Evolutionary conservation across 2,329 filamentous ascomycete species (phyloP).

Genomic region (Lasiodiplodia sp.): DNA sequence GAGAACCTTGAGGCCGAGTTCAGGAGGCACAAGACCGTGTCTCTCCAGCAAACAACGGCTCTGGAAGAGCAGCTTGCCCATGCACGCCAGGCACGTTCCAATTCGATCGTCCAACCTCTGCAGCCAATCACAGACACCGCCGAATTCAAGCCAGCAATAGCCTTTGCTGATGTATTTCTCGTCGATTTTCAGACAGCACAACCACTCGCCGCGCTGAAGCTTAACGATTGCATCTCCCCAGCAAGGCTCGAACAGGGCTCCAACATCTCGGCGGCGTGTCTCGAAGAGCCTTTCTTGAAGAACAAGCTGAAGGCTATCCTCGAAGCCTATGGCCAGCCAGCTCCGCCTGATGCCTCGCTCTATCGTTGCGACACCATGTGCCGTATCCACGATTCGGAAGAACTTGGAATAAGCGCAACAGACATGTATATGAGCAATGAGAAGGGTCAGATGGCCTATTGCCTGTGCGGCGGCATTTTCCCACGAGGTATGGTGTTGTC

Average conservation of each 20-base stretch:
- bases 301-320: neutral
- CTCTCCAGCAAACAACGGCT: conserved; percentile 44
- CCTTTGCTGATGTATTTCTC: conserved; percentile 13
- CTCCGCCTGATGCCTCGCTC: conserved; percentile 3
- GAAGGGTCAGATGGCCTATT: conserved; percentile 23
- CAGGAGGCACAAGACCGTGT: conserved; percentile 31
- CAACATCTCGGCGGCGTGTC: neutral
- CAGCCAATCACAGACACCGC: conserved; percentile 21
- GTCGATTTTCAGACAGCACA: conserved; percentile 7
- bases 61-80: conserved; percentile 51
- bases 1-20: conserved; percentile 30
- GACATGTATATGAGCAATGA: conserved; percentile 24
- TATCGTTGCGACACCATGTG: conserved; percentile 23
- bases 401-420: conserved; percentile 3
- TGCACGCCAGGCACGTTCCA: conserved; percentile 18
- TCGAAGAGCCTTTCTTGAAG: conserved; percentile 9
- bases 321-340: conserved; percentile 5
- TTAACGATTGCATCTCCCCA: conserved; percentile 4
- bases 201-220: neutral
- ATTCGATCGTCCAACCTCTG: conserved; percentile 15
- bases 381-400: conserved; percentile 5
- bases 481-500: neutral
- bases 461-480: neutral
- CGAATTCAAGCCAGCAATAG: conserved; percentile 7
- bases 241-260: neutral